Base-by-base conservation (phyloP, 768 basidiomycete genomes). In the Mycena maculata region DNA sequence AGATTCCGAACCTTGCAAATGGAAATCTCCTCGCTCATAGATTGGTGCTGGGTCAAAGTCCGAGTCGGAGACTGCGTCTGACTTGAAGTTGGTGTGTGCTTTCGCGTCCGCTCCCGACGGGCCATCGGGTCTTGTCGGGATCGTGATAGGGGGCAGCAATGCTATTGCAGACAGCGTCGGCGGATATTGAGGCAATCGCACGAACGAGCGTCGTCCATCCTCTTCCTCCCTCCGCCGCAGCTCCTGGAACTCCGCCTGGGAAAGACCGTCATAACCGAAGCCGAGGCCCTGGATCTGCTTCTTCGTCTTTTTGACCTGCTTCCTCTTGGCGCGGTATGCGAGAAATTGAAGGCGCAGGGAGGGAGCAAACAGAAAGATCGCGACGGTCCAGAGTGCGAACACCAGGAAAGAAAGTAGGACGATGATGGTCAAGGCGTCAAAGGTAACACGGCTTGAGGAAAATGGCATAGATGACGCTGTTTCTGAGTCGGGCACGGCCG, bases 261-360 rank as follows among this genome's bases (percentile, higher is more conserved):
- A 71, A 44, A 76, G 63, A 0, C 74, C 75, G 23, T 75, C 74
- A 50, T 71, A 76, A 12, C 74, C 74, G 50, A 72, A 73, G 20
- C 72, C 71, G 16, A 69, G 61, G 60, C 64, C 69, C 39, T 53
- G 64, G 33, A 50, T 38, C 60, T 41, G 49, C 31, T 61, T 63
- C 58, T 67, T 39, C 28, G 42, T 33, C 61, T 63, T 63, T 44
- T 57, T 68, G 31, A 20, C 49, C 47, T 38, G 52, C 27, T 23
- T 60, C 39, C 60, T 63, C 64, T 27, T 49, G 38, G 47, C 61
- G 23, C 53, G 28, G 22, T 38, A 63, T 36, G 41, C 56, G 33
- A 44, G 10, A 38, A 71, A 30, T 31, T 41, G 54, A 27, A 48
- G 39, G 57, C 55, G 63, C 20, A 72, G 60, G n/a, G 67, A 60